Conservation (phyloP, 2,329 filamentous ascomycete species). For the Pyrenophora seminiperda region DNA sequence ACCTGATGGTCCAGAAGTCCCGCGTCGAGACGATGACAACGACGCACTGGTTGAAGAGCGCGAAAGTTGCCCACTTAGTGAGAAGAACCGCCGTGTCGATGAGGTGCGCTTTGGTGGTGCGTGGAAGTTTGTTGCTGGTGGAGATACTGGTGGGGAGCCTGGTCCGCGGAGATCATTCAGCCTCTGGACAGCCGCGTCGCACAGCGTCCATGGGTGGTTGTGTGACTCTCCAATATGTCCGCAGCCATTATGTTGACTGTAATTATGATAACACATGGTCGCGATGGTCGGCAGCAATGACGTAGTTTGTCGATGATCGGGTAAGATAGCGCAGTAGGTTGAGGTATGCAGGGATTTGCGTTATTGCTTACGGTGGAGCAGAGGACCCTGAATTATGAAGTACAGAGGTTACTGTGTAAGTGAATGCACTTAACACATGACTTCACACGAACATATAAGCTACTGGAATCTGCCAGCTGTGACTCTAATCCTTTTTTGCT, state of each 20-base stretch:
- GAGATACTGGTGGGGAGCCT: constrained; percentile 34
- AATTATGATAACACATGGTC: constrained; percentile 42
- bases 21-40: constrained; percentile 23
- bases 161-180: constrained; percentile 35
- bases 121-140: constrained; percentile 13
- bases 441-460: constrained; percentile 1
- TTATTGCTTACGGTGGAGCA: constrained; percentile 4
- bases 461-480: not conserved
- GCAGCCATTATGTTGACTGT: constrained; percentile 42
- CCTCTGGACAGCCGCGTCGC: constrained; percentile 27
- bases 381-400: constrained; percentile 10
- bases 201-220: constrained; percentile 36
- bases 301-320: constrained; percentile 11
- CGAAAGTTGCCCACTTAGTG: constrained; percentile 31
- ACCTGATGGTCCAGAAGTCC: constrained; percentile 21
- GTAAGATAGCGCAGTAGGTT: constrained; percentile 4
- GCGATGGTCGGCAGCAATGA: constrained; percentile 7
- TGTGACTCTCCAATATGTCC: constrained; percentile 40
- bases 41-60: constrained; percentile 29
- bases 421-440: constrained; percentile 9
- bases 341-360: constrained; percentile 9
- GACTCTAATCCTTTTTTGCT: not conserved
- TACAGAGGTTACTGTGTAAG: not conserved
- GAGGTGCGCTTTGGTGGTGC: constrained; percentile 27
- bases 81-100: constrained; percentile 35